Conservation (phyloP, 108 stramenopile genomes). For the Cylindrotheca closterium region DNA sequence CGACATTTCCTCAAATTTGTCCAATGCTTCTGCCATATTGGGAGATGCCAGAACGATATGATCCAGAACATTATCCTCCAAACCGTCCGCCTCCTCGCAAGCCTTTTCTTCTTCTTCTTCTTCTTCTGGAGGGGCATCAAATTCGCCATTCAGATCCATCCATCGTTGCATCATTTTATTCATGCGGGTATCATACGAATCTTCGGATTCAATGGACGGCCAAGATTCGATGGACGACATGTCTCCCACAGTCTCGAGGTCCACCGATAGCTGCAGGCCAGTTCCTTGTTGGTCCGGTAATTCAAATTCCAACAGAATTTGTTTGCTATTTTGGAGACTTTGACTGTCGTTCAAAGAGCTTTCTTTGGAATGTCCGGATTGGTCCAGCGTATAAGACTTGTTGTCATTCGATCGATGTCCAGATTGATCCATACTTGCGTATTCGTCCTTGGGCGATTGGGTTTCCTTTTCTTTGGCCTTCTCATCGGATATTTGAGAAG, state of each 20-base stretch:
- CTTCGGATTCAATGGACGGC: conserved; percentile 25
- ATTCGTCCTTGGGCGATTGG: background rate
- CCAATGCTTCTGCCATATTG: conserved; percentile 22
- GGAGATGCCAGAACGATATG: conserved; percentile 29
- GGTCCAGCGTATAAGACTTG: background rate
- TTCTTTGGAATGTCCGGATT: background rate
- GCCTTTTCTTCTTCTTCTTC: background rate
- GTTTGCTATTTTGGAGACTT: background rate
- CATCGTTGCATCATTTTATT: conserved; percentile 36
- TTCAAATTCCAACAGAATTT: conserved; percentile 17
- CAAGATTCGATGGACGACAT: conserved; percentile 25
- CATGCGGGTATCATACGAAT: conserved; percentile 27
- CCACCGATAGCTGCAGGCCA: conserved; percentile 24
- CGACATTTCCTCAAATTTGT: conserved; percentile 20
- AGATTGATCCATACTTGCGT: background rate
- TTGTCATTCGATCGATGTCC: background rate
- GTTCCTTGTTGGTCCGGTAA: conserved; percentile 1
- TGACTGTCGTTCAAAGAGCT: background rate
- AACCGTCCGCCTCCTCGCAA: conserved; percentile 10
- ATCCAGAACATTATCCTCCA: conserved; percentile 30
- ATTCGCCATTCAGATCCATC: conserved; percentile 23
- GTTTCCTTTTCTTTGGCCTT: background rate
- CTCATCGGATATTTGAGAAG: background rate
- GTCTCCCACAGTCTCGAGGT: conserved; percentile 15
- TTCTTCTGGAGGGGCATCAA: background rate